Conservation (phyloP, 179 eudicot genomes). For the Amaranthus tricolor region DNA sequence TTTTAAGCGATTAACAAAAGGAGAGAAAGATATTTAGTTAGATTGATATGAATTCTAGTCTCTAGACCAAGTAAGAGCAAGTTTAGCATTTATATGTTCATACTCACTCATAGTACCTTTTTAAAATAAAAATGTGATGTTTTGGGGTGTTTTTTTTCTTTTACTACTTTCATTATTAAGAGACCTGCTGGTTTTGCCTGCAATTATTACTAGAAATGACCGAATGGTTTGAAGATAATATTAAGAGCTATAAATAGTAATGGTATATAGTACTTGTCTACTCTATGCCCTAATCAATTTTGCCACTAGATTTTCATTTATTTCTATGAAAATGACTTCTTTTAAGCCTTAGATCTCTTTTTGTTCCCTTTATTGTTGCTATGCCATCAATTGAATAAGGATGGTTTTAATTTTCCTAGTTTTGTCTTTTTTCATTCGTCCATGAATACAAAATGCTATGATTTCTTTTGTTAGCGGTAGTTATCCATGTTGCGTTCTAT, state of each 20-base stretch:
- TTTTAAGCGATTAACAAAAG: too few relatives aligned
- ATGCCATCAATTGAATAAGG: not conserved
- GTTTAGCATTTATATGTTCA: too few relatives aligned
- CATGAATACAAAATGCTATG: too few relatives aligned
- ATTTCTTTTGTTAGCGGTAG: not conserved
- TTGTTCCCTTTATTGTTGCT: slow-evolving; percentile 20
- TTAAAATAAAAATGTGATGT: not conserved
- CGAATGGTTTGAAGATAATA: slow-evolving; percentile 23
- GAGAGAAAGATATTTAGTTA: too few relatives aligned
- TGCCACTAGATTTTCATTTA: not conserved
- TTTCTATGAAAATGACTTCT: slow-evolving; percentile 24
- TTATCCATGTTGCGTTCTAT: slow-evolving; percentile 16
- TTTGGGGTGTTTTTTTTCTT: not conserved
- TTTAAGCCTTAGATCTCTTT: slow-evolving; percentile 19
- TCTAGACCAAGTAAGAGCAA: not conserved
- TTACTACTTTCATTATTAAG: slow-evolving; percentile 22
- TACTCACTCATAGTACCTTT: not conserved
- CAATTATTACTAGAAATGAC: slow-evolving; percentile 26
- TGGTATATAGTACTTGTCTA: not conserved
- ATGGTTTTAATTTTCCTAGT: too few relatives aligned
- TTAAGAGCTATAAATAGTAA: slow-evolving; percentile 18
- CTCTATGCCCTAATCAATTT: not conserved
- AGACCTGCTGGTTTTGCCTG: slow-evolving; percentile 26
- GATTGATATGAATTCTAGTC: not conserved
- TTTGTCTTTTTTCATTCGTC: too few relatives aligned